Percentiles rank a stretch among this genome's conserved stretches.
These are phyloP conservation scores for Calonectria hongkongensis DNA, from an alignment of 2,329 filamentous ascomycete species.

Conservation along the genomic window DNA sequence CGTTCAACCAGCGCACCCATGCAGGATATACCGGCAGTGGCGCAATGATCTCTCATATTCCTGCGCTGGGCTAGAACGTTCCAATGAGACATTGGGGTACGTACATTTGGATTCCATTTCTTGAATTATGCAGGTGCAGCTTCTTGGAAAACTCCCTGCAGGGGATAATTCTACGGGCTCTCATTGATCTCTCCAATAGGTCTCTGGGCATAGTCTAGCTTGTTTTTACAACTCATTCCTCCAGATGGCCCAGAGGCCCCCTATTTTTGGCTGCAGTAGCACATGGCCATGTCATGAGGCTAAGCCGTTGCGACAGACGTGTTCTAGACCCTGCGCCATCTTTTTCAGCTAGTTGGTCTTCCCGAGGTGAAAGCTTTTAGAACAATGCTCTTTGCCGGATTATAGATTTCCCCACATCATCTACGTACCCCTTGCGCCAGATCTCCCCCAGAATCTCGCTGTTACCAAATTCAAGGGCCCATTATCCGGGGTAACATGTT, in stretches of 20 bases:
- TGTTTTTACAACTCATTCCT: background rate
- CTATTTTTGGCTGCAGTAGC: background rate
- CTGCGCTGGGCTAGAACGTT: background rate
- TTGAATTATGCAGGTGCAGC: background rate
- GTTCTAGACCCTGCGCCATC: constrained; percentile 18
- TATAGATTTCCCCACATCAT: constrained; percentile 22
- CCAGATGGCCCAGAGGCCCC: background rate
- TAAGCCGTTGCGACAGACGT: constrained; percentile 4
- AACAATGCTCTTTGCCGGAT: constrained; percentile 19
- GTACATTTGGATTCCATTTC: background rate
- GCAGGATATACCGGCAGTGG: background rate
- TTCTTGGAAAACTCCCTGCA: background rate
- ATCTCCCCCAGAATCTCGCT: constrained; percentile 28
- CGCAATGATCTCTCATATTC: constrained; percentile 7
- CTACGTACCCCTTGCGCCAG: background rate
- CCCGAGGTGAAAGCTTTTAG: constrained; percentile 16
- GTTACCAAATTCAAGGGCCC: background rate
- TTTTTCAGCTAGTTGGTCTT: constrained; percentile 24
- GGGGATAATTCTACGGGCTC: too few species aligned
- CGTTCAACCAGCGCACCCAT: constrained; percentile 12
- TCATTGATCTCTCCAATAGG: background rate
- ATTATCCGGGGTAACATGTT: constrained; percentile 39
- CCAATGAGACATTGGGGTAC: constrained; percentile 1
- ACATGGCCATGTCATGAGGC: background rate
- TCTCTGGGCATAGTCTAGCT: too few species aligned